A percentile compares a stretch with the other conserved stretches of the same genome.
phyloP scores from a whole-genome alignment of 2,329 filamentous ascomycete species.

The Seiridium unicorne region DNA sequence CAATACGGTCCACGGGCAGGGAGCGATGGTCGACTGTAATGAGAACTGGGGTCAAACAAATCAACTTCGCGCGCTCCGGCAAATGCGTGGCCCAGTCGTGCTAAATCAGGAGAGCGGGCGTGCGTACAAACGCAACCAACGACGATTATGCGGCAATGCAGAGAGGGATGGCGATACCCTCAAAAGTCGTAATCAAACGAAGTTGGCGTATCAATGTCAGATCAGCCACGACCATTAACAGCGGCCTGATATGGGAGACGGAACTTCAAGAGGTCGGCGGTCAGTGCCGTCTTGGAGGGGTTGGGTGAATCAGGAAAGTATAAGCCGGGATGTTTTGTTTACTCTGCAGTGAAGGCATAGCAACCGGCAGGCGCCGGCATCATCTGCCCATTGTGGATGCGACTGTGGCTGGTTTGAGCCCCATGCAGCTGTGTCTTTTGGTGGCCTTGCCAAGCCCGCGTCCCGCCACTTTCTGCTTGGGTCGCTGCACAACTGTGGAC shows the following conservation, averaged over 20 bases:
- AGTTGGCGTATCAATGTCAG: constrained; percentile 5
- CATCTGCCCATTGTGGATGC: background rate
- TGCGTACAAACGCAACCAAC: constrained; percentile 1
- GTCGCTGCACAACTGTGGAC: no score
- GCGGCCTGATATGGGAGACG: background rate
- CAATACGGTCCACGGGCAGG: background rate
- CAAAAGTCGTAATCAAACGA: background rate
- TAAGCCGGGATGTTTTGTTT: background rate
- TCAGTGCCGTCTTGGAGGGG: background rate
- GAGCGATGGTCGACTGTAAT: background rate
- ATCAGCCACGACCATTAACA: constrained; percentile 12
- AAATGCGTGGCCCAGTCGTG: constrained; percentile 3
- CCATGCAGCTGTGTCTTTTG: no score
- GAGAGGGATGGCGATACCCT: background rate
- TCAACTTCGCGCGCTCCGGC: background rate
- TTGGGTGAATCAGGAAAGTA: background rate
- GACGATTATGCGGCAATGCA: background rate
- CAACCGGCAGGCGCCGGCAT: background rate
- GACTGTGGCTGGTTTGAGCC: background rate
- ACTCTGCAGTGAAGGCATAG: background rate
- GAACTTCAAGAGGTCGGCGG: background rate
- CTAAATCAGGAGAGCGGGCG: background rate
- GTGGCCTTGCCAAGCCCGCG: background rate
- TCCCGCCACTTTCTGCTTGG: background rate
- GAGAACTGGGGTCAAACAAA: constrained; percentile 4